These are phyloP conservation scores for Aspergillus udagawae DNA, from an alignment of 2,329 filamentous ascomycete genomes.

Conservation along the genomic window DNA sequence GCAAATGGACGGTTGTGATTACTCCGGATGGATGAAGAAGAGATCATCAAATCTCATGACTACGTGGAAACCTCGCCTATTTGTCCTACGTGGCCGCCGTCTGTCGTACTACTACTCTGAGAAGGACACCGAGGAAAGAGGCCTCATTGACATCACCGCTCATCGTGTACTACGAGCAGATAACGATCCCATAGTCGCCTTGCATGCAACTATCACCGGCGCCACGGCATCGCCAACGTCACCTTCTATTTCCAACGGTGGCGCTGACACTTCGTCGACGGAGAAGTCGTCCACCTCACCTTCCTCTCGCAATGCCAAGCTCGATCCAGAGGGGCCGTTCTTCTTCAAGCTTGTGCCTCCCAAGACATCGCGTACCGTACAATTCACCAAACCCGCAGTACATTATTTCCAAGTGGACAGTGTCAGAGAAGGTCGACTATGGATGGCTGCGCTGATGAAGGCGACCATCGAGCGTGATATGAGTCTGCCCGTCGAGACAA, in stretches of 20 bases:
- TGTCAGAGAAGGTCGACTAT: constrained; percentile 78
- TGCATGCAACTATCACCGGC: constrained; percentile 88
- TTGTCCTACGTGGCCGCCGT: constrained; percentile 85
- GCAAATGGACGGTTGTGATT: constrained; percentile 82
- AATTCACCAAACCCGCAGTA: constrained; percentile 94
- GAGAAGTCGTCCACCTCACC: constrained; percentile 25
- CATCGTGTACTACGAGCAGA: constrained; percentile 95
- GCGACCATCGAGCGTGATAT: constrained; percentile 92
- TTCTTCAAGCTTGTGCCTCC: constrained; percentile 98
- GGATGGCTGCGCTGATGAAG: constrained; percentile 99
- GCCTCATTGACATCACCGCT: constrained; percentile 94
- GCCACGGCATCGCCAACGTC: constrained; percentile 67
- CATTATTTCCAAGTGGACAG: constrained; percentile 97
- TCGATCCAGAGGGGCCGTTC: constrained; percentile 67
- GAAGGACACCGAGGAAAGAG: constrained; percentile 86
- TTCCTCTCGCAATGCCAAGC: constrained; percentile 30
- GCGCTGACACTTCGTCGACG: constrained; percentile 35
- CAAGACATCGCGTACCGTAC: constrained; percentile 83
- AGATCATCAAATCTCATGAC: constrained; percentile 94
- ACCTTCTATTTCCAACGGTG: constrained; percentile 39
- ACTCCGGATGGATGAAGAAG: constrained; percentile 99
- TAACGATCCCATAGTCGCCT: constrained; percentile 80
- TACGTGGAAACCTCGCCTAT: constrained; percentile 96
- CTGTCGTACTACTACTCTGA: constrained; percentile 96
- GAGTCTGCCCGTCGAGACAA: constrained; percentile 73